phyloP scores from a whole-genome alignment of 441 rosid species.

The Lepidium campestre region DNA sequence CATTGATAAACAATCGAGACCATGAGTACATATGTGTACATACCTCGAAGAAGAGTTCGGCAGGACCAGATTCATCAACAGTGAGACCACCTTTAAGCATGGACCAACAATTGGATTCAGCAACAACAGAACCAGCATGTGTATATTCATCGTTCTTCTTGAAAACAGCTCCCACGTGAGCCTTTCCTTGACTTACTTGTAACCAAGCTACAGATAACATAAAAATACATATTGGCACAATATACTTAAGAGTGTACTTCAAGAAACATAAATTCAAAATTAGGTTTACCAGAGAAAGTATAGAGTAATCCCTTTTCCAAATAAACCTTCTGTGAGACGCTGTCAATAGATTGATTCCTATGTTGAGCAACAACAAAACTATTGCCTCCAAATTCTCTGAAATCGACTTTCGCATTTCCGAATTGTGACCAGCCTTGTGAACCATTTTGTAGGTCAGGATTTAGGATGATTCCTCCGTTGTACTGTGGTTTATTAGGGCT shows the following conservation, averaged over 20 bases:
- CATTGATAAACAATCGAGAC: not conserved
- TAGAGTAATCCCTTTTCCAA: slow-evolving; percentile 39
- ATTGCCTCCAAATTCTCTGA: slow-evolving; percentile 34
- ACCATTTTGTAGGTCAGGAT: slow-evolving; percentile 55
- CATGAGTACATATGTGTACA: not conserved
- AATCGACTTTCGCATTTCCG: slow-evolving; percentile 50
- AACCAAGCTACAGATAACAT: slow-evolving; percentile 51
- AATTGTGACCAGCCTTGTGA: slow-evolving; percentile 48
- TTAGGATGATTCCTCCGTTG: slow-evolving; percentile 57
- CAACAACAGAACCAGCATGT: slow-evolving; percentile 46
- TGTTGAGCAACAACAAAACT: slow-evolving; percentile 43
- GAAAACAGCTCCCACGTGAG: slow-evolving; percentile 40
- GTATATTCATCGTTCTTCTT: slow-evolving; percentile 36
- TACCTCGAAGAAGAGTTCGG: slow-evolving; percentile 65
- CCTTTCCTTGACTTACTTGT: slow-evolving; percentile 44
- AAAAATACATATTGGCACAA: not conserved
- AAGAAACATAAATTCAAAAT: not conserved
- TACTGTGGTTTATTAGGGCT: slow-evolving; percentile 56
- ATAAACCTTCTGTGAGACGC: slow-evolving; percentile 48
- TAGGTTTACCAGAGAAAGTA: slow-evolving; percentile 52
- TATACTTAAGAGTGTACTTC: not conserved
- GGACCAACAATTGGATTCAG: slow-evolving; percentile 74
- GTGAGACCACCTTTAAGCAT: slow-evolving; percentile 88
- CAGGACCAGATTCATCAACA: slow-evolving; percentile 47
- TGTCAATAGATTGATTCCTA: slow-evolving; percentile 37